phyloP scores from a whole-genome alignment of 2,329 filamentous ascomycete species.

The Cadophora gregata region DNA sequence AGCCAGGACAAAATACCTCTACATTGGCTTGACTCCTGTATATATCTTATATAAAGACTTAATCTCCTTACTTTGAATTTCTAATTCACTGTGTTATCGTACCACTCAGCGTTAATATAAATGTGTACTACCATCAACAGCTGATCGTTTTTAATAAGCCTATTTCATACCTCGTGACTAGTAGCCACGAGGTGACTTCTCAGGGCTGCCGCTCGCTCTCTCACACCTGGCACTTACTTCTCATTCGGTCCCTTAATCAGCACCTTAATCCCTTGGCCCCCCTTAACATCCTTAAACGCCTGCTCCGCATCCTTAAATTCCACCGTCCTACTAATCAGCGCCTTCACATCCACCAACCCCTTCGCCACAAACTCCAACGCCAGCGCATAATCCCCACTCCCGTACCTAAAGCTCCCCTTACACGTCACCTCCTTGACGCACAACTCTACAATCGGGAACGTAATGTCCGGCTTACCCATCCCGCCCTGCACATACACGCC shows the following conservation, averaged over 20 bases:
- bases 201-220: not conserved
- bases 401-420: constrained; percentile 90
- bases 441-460: constrained; percentile 88
- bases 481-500: constrained; percentile 85
- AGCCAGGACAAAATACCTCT: too few relatives aligned
- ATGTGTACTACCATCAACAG: too few relatives aligned
- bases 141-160: too few relatives aligned
- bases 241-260: constrained; percentile 68
- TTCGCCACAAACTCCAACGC: constrained; percentile 75
- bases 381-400: constrained; percentile 81
- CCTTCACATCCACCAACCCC: constrained; percentile 81
- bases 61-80: too few relatives aligned
- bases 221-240: constrained; percentile 27
- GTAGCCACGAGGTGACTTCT: too few relatives aligned
- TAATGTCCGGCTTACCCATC: constrained; percentile 88
- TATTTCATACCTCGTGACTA: too few relatives aligned
- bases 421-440: constrained; percentile 89
- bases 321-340: constrained; percentile 78
- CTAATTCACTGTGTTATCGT: too few relatives aligned
- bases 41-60: too few relatives aligned
- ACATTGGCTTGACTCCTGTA: too few relatives aligned
- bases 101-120: too few relatives aligned
- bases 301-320: constrained; percentile 82
- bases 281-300: constrained; percentile 86
- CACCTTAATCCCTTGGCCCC: constrained; percentile 77